These are phyloP conservation scores for Mortierella hygrophila DNA, from an alignment of 192 early-diverging fungal genomes.

Conservation along the genomic window DNA sequence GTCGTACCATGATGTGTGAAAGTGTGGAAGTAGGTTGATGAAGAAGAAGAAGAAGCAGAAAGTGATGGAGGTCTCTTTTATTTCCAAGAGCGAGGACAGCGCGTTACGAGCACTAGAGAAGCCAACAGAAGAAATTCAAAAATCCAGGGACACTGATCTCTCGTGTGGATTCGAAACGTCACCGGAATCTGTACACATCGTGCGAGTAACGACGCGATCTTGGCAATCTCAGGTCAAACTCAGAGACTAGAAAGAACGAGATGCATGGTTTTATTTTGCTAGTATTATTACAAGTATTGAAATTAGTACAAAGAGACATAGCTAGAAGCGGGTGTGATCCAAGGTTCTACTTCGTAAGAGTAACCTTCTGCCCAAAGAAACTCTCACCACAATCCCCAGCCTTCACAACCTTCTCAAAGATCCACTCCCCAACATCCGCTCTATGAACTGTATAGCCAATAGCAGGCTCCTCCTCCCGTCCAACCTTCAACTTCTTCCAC, in stretches of 20 bases:
- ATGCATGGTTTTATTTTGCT: too few species aligned
- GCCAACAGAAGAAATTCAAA: neutral
- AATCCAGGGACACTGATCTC: neutral
- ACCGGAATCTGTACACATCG: neutral
- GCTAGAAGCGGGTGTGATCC: too few species aligned
- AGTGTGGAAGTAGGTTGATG: neutral
- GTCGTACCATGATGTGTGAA: slow-evolving; percentile 5
- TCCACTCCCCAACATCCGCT: slow-evolving; percentile 37
- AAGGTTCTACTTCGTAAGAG: too few species aligned
- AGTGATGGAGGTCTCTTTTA: slow-evolving; percentile 6
- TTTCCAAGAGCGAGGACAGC: neutral
- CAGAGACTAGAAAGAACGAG: neutral
- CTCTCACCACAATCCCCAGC: too few species aligned
- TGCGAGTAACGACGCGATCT: neutral
- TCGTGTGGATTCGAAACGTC: neutral
- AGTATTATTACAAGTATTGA: too few species aligned
- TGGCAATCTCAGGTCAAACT: neutral
- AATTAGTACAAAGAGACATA: too few species aligned
- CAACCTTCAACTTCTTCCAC: slow-evolving; percentile 30
- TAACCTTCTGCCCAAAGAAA: too few species aligned
- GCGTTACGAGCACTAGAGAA: neutral
- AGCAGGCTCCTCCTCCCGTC: slow-evolving; percentile 27
- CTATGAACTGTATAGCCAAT: slow-evolving; percentile 29
- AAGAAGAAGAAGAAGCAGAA: neutral
- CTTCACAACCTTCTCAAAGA: slow-evolving; percentile 24